Evolutionary conservation across 2,329 filamentous ascomycete species (phyloP), one percentile per base, ranked within the genome.

Genomic region (Neopestalotiopsis sp.): DNA sequence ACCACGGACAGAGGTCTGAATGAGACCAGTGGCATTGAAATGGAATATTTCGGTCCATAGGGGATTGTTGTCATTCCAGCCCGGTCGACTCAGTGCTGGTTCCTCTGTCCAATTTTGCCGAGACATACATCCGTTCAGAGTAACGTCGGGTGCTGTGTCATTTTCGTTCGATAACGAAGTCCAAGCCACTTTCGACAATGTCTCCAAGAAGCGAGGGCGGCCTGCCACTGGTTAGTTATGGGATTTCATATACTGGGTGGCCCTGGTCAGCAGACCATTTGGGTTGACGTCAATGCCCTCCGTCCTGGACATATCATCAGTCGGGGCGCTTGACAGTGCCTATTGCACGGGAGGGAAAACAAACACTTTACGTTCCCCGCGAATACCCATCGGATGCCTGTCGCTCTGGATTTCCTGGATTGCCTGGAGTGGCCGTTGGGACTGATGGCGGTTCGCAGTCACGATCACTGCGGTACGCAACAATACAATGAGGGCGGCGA

Each of bases 31-130:
- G 3, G 80, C 79, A 61, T 85, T 80, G 81, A 82, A 84, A 73
- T 85, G 83, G 70, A 82, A 85, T 73, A 83, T 79, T 75, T 85
- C 83, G 6, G 81, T 79, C 81, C 81, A 84, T 68, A 81, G 79
- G 2, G 82, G 82, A 67, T 84, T 73, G 56, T 81, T 75, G 4
- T 28, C 24, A 28, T 28, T 28, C 24, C 24, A 28, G 4, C 24
- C 24, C 3, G 24, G 24, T 28, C 4, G 24, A 28, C 24, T 28
- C 24, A 28, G 3, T 28, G 24, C 24, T 3, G 24, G 24, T 28
- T 3, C 24, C 24, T 28, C 24, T 28, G 24, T 28, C 24, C 24
- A 28, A 28, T 28, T 28, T 63, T 45, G 63, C 12, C 62, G 59
- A 20, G 66, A 5, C 65, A 45, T 20, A 71, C 66, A 30, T 69